phyloP scores from a whole-genome alignment of 2,329 filamentous ascomycete genomes.

The Clonostachys byssicola region DNA sequence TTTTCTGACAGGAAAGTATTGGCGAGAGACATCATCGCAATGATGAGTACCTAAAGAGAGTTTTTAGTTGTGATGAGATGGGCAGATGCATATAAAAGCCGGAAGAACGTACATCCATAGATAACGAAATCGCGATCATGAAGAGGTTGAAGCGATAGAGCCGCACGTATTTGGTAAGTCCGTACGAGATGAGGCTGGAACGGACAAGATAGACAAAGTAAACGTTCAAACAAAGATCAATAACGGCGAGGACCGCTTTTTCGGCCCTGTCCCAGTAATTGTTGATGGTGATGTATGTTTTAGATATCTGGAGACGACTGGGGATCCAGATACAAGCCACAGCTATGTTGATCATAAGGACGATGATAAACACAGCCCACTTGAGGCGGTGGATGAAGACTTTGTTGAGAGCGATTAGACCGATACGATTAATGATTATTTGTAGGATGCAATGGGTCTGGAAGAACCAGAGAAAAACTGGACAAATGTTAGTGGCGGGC shows the following conservation, averaged over 20 bases:
- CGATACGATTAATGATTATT: constrained; percentile 47
- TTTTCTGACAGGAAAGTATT: constrained; percentile 3
- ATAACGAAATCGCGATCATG: constrained; percentile 20
- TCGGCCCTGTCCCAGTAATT: constrained; percentile 43
- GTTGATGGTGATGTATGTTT: constrained; percentile 35
- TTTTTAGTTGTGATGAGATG: no score
- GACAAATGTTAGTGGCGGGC: constrained; percentile 1
- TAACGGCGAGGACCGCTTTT: constrained; percentile 38
- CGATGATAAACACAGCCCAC: constrained; percentile 32
- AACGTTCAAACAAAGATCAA: constrained; percentile 39
- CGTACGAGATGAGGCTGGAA: constrained; percentile 37
- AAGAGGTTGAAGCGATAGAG: constrained; percentile 30
- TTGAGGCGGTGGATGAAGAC: constrained; percentile 30
- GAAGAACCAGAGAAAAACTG: constrained; percentile 15
- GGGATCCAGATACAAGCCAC: constrained; percentile 49
- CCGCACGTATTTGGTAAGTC: constrained; percentile 42
- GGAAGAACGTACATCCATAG: constrained; percentile 11
- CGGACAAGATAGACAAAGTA: constrained; percentile 41
- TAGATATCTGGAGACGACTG: constrained; percentile 31
- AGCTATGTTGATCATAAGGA: constrained; percentile 40
- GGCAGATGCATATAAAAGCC: no score
- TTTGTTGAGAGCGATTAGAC: constrained; percentile 34
- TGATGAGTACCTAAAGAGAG: neutral
- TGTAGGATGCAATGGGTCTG: constrained; percentile 39
- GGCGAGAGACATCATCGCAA: constrained; percentile 3